These are phyloP conservation scores for Striga asiatica DNA, from an alignment of 257 asterid genomes.

Conservation along the genomic window DNA sequence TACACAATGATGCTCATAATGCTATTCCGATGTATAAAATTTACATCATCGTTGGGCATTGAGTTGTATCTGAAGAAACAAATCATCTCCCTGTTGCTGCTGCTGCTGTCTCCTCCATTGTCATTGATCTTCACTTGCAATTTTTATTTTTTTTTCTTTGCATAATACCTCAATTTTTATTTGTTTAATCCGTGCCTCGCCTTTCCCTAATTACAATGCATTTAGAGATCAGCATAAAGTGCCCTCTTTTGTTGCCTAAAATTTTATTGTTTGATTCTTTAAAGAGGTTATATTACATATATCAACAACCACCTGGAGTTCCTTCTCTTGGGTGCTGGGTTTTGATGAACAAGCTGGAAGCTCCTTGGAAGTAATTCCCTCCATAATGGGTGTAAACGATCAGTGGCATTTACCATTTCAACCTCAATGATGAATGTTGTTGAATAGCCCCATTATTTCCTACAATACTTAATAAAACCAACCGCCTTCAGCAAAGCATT, in stretches of 20 bases:
- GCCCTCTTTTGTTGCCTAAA: neutral
- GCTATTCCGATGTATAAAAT: neutral
- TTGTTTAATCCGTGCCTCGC: constrained; percentile 1
- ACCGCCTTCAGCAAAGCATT: constrained; percentile 12
- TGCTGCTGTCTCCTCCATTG: neutral
- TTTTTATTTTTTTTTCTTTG: neutral
- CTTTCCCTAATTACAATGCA: too few species aligned
- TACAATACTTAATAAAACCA: neutral
- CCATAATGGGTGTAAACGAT: constrained; percentile 3
- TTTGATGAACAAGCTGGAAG: constrained; percentile 17
- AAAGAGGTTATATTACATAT: constrained; percentile 5
- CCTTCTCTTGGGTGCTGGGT: constrained; percentile 3
- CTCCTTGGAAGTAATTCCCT: constrained; percentile 6
- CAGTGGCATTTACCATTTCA: constrained; percentile 12
- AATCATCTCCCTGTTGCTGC: neutral
- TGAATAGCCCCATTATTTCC: constrained; percentile 19
- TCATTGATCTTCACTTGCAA: neutral
- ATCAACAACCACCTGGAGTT: constrained; percentile 8
- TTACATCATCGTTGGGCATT: constrained; percentile 7
- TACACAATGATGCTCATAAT: neutral
- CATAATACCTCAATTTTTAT: neutral
- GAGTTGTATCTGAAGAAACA: constrained; percentile 19
- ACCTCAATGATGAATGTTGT: constrained; percentile 21
- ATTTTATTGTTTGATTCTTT: constrained; percentile 9
- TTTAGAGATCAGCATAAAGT: constrained; percentile 8